Conservation (phyloP, 257 asterid genomes). For the Voacanga thouarsii region DNA sequence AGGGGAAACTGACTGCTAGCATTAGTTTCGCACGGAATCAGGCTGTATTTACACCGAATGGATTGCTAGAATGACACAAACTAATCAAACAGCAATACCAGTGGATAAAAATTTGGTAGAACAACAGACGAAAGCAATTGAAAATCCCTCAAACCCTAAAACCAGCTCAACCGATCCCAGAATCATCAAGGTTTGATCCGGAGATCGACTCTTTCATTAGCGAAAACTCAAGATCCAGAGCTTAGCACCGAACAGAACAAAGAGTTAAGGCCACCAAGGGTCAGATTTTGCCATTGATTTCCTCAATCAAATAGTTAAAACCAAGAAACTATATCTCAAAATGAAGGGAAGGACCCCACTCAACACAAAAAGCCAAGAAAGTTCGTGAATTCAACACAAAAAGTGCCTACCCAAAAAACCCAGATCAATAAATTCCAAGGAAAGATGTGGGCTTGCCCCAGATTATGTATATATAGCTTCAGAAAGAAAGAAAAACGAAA, state of each 20-base stretch:
- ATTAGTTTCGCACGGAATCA: slow-evolving; percentile 33
- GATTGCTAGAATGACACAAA: slow-evolving; percentile 14
- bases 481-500: slow-evolving; percentile 21
- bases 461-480: slow-evolving; percentile 19
- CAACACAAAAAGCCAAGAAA: slow-evolving; percentile 16
- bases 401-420: slow-evolving; percentile 21
- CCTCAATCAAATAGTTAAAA: slow-evolving; percentile 32
- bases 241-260: slow-evolving; percentile 21
- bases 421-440: slow-evolving; percentile 41
- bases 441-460: slow-evolving; percentile 30
- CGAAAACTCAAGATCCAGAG: slow-evolving; percentile 55
- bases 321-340: slow-evolving; percentile 13
- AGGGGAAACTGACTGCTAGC: slow-evolving; percentile 29
- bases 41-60: slow-evolving; percentile 38
- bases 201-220: slow-evolving; percentile 47
- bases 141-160: slow-evolving; percentile 25
- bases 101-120: slow-evolving; percentile 10
- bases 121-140: slow-evolving; percentile 8
- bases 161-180: slow-evolving; percentile 63
- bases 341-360: slow-evolving; percentile 26
- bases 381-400: slow-evolving; percentile 20
- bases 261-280: slow-evolving; percentile 12
- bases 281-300: slow-evolving; percentile 19
- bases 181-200: slow-evolving; percentile 53
- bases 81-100: slow-evolving; percentile 25